phyloP scores from a whole-genome alignment of 1,284 basidiomycete species.

The Irpex rosettiformis region DNA sequence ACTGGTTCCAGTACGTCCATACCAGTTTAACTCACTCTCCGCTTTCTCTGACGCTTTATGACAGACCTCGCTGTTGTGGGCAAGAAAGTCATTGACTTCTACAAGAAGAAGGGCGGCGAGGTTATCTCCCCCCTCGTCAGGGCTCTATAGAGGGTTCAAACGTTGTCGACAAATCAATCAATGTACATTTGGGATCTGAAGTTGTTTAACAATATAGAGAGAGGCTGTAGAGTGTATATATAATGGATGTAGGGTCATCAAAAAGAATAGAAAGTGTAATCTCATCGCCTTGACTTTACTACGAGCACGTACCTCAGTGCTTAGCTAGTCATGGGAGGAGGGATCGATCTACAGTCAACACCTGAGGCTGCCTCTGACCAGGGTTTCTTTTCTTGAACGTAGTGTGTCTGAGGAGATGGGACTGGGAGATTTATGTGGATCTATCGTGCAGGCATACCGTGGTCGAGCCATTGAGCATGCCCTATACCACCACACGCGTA shows the following conservation, averaged over 20 bases:
- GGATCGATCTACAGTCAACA: too few species aligned
- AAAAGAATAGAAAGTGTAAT: conserved; percentile 1
- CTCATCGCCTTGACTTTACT: not conserved
- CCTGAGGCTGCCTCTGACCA: too few species aligned
- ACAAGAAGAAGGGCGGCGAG: conserved; percentile 74
- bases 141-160: conserved; percentile 39
- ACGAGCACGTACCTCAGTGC: too few species aligned
- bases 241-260: not conserved
- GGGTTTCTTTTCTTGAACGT: too few species aligned
- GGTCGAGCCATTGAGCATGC: too few species aligned
- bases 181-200: not conserved
- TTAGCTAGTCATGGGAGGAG: too few species aligned
- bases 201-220: not conserved
- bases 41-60: conserved; percentile 13
- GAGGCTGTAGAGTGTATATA: not conserved
- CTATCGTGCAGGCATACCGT: too few species aligned
- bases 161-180: not conserved
- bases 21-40: conserved; percentile 2
- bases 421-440: too few species aligned
- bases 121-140: conserved; percentile 80
- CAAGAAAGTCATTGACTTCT: conserved; percentile 86
- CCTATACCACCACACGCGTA: too few species aligned
- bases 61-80: conserved; percentile 76
- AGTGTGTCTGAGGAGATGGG: too few species aligned
- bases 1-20: conserved; percentile 66